phyloP scores from a whole-genome alignment of 495 filamentous ascomycete species.

The Parmelia sp. region DNA sequence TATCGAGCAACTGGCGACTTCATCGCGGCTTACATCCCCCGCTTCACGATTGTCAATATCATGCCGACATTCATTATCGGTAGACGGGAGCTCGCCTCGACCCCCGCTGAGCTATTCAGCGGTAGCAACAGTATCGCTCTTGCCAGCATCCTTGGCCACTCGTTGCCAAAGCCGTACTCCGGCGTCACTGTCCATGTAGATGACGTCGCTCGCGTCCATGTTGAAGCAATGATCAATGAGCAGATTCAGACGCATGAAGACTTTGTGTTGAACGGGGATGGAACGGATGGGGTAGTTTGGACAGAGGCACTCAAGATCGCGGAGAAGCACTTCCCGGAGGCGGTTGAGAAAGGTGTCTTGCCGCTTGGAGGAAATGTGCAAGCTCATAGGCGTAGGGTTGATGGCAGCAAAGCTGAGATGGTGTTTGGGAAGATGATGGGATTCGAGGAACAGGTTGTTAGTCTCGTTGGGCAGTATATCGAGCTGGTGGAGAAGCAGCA shows the following conservation, averaged over 20 bases:
- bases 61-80: not conserved
- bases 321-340: not conserved
- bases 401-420: not conserved
- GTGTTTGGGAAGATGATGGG: not conserved
- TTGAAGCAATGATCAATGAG: not conserved
- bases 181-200: not conserved
- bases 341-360: not conserved
- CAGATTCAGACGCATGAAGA: not conserved
- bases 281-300: not conserved
- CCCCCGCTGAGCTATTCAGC: not conserved
- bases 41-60: not conserved
- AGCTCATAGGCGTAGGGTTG: not conserved
- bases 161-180: not conserved
- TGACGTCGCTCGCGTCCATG: not conserved
- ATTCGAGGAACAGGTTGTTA: not conserved
- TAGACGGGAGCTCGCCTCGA: not conserved
- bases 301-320: not conserved
- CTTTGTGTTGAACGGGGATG: not conserved
- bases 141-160: not conserved
- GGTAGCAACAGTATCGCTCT: not conserved
- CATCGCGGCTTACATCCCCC: not conserved
- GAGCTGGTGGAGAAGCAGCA: not conserved
- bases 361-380: not conserved
- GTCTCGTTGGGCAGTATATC: not conserved
- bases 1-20: not conserved